Evolutionary conservation across 78 protist species (phyloP), one percentile per base, ranked within the genome.

Genomic region (Speleostelium caveatum): DNA sequence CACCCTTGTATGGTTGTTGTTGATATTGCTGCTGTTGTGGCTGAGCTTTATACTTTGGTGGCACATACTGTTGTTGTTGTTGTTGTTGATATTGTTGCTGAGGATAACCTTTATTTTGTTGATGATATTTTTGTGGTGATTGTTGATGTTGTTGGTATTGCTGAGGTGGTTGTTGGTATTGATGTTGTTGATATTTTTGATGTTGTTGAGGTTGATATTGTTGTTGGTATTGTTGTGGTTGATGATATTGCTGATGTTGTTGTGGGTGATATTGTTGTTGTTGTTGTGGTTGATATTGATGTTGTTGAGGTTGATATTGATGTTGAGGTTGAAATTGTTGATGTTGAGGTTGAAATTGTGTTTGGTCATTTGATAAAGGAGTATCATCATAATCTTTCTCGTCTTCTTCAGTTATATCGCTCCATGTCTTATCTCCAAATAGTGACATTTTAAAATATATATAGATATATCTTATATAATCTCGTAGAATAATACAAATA

Each of bases 341-440:
- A n/a, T n/a, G n/a, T n/a, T n/a, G n/a, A n/a, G n/a, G n/a, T n/a
- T n/a, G n/a, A n/a, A n/a, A n/a, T n/a, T 67, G 45, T 14, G 4
- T 35, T 24, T 17, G 59, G 28, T 26, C 28, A 45, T 41, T 38
- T 45, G 75, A 69, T 28, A 69, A 2, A 33, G 21, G 42, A 21
- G 75, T 55, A 42, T 55, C 36, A 21, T 24, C 12, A 17, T 69
- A 21, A 39, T 39, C n/a, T 21, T 42, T 59, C 17, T 72, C 78
- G 21, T 72, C 78, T 22, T 72, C 78, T 51, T 72, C 78, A 0
- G 63, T 51, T 45, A 72, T 30, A 14, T 72, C 78, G 19, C 26
- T 28, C 78, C 78, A 72, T 51, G 78, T 51, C 3, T 72, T 38
- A 69, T 28, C 51, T 12, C 61, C 78, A 72, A 72, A 72, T 17